A percentile compares a stretch with the other conserved stretches of the same genome.
Evolutionary conservation across 176 grass and related monocot genomes (phyloP).

Genomic region (Sorghum bicolor): Sorghum_bicolor_NCBIv3 NC_012872.2:55804001-55804500

Average conservation of each 20-base stretch:
- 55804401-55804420: constrained; percentile 69
- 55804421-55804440: constrained; percentile 73
- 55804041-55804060: neutral
- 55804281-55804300: constrained; percentile 80
- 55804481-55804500: constrained; percentile 60
- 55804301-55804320: neutral
- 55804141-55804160: constrained; percentile 75
- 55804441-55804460: constrained; percentile 62
- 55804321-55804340: neutral
- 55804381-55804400: constrained; percentile 73
- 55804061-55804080: neutral
- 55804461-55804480: constrained; percentile 64
- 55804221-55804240: constrained; percentile 76
- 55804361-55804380: constrained; percentile 19
- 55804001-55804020: constrained; percentile 86
- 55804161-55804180: constrained; percentile 90
- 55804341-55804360: neutral
- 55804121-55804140: constrained; percentile 79
- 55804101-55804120: neutral
- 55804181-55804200: constrained; percentile 76
- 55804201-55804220: constrained; percentile 70
- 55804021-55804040: constrained; percentile 54
- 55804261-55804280: constrained; percentile 83
- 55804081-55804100: neutral
- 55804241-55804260: constrained; percentile 85